A percentile compares a stretch with the other conserved stretches of the same genome.
These are phyloP conservation scores for Candida peoriensis DNA, from an alignment of 805 yeast species.

Conservation along the genomic window DNA sequence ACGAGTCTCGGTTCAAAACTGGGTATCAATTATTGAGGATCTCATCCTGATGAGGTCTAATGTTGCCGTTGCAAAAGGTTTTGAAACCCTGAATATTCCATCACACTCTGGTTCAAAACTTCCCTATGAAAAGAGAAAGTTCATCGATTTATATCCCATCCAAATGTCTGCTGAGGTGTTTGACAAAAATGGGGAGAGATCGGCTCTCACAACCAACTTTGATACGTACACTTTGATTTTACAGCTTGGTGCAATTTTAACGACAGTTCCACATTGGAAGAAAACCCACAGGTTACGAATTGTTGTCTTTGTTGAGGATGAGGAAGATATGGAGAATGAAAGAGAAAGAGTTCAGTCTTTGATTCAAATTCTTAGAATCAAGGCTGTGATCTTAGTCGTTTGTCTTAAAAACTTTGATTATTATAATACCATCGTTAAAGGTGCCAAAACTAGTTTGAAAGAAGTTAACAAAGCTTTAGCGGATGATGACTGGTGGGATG, in stretches of 20 bases:
- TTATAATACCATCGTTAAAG: conserved; percentile 76
- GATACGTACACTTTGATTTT: conserved; percentile 93
- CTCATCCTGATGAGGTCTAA: conserved; percentile 82
- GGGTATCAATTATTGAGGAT: conserved; percentile 94
- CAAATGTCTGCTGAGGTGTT: conserved; percentile 88
- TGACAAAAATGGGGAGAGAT: conserved; percentile 56
- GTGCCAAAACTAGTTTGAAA: conserved; percentile 40
- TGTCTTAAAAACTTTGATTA: conserved; percentile 54
- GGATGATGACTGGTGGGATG: conserved; percentile 85
- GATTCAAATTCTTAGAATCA: conserved; percentile 74
- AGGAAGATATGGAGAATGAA: conserved; percentile 69
- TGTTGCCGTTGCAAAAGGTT: conserved; percentile 91
- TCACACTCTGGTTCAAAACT: conserved; percentile 29
- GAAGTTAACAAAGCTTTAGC: conserved; percentile 46
- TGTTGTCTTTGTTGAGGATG: conserved; percentile 82
- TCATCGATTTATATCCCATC: conserved; percentile 89
- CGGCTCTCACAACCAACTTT: conserved; percentile 79
- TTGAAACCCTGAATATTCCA: conserved; percentile 65
- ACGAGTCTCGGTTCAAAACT: conserved; percentile 65
- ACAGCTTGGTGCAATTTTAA: conserved; percentile 88
- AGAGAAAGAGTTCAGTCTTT: conserved; percentile 52
- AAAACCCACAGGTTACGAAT: conserved; percentile 69
- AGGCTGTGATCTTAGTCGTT: conserved; percentile 72
- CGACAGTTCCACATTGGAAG: conserved; percentile 93
- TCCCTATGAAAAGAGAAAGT: conserved; percentile 35